Percentiles rank a stretch among this genome's conserved stretches.
phyloP scores from a whole-genome alignment of 1,139 yeast genomes.

The Martiniozyma asiatica region DNA sequence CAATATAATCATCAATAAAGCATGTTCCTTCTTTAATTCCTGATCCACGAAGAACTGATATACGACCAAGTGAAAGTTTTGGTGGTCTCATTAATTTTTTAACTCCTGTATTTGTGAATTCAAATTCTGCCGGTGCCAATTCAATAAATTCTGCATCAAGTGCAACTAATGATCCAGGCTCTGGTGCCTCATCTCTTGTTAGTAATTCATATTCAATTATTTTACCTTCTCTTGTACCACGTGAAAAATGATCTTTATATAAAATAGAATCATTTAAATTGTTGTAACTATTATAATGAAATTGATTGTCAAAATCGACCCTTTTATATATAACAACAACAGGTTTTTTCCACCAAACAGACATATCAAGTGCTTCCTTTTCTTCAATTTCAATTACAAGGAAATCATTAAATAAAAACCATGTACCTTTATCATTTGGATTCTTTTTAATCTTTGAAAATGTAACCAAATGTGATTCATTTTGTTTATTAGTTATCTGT shows the following conservation, averaged over 20 bases:
- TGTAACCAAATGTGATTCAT: conserved; percentile 50
- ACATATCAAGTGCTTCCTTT: conserved; percentile 55
- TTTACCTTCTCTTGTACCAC: conserved; percentile 50
- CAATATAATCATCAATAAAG: conserved; percentile 87
- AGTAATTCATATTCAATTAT: conserved; percentile 54
- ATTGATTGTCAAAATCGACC: conserved; percentile 24
- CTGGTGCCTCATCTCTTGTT: conserved; percentile 58
- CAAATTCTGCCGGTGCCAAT: conserved; percentile 67
- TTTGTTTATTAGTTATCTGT: conserved; percentile 47
- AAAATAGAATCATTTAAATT: conserved; percentile 52
- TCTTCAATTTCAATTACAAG: conserved; percentile 70
- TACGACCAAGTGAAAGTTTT: conserved; percentile 70
- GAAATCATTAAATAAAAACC: conserved; percentile 90
- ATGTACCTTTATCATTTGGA: conserved; percentile 24
- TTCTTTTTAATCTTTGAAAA: conserved; percentile 22
- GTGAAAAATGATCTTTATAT: conserved; percentile 66
- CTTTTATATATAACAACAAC: conserved; percentile 59
- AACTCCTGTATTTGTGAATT: conserved; percentile 60
- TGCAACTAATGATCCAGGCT: conserved; percentile 68
- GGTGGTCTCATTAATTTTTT: conserved; percentile 61
- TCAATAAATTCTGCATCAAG: conserved; percentile 96
- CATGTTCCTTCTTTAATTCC: conserved; percentile 62
- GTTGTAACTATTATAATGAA: conserved; percentile 30
- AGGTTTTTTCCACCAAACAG: conserved; percentile 75
- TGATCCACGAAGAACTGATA: conserved; percentile 75